Evolutionary conservation across 345 rosid genomes (phyloP).

Genomic region (Brassica juncea): DNA sequence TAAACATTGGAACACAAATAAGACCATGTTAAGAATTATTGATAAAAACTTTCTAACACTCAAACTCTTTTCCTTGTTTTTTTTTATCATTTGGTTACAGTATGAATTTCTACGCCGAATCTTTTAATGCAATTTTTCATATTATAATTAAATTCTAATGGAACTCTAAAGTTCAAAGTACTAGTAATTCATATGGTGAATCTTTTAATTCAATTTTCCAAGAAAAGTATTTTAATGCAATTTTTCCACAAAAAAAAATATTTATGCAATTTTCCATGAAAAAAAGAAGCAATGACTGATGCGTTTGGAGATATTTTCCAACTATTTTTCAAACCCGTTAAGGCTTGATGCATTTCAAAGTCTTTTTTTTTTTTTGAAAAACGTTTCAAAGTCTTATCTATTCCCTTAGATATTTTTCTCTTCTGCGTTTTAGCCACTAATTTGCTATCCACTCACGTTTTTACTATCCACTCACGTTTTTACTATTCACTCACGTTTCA

Average conservation of each 20-base stretch:
- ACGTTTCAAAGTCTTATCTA: neutral
- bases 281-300: too few relatives aligned
- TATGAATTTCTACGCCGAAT: too few relatives aligned
- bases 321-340: neutral
- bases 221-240: neutral
- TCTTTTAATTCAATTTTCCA: neutral
- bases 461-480: neutral
- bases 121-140: too few relatives aligned
- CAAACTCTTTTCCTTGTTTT: too few relatives aligned
- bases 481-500: neutral
- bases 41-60: too few relatives aligned
- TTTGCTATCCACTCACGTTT: neutral
- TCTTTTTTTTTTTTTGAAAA: neutral
- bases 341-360: neutral
- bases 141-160: too few relatives aligned
- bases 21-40: too few relatives aligned
- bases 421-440: neutral
- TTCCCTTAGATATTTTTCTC: neutral
- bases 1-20: too few relatives aligned
- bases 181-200: neutral
- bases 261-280: neutral
- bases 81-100: too few relatives aligned
- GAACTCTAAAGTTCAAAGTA: too few relatives aligned
- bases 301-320: neutral
- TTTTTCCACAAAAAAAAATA: too few relatives aligned